Conservation (phyloP, 2,329 filamentous ascomycete genomes). For the Huntiella savannae region DNA sequence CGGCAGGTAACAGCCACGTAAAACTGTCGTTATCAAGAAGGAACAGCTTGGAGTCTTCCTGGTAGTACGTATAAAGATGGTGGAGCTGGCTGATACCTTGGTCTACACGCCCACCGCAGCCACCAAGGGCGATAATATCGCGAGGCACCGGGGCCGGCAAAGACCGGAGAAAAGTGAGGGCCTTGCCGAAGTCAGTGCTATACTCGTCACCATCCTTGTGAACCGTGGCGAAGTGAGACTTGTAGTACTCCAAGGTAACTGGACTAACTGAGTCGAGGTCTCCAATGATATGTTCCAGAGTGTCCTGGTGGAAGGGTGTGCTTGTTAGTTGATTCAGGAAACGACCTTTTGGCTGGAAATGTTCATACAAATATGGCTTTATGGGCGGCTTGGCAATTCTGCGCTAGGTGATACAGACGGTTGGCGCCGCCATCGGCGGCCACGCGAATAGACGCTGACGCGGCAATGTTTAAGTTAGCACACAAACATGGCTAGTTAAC, state of each 20-base stretch:
- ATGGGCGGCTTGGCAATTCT: slow-evolving; percentile 6
- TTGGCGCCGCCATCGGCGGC: slow-evolving; percentile 91
- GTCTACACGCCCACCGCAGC: slow-evolving; percentile 77
- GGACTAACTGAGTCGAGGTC: slow-evolving; percentile 71
- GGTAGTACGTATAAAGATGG: slow-evolving; percentile 52
- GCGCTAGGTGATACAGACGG: slow-evolving; percentile 33
- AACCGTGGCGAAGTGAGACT: slow-evolving; percentile 27
- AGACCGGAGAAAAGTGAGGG: slow-evolving; percentile 38
- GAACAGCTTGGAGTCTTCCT: slow-evolving; percentile 40
- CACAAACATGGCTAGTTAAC: not conserved
- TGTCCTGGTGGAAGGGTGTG: slow-evolving; percentile 21
- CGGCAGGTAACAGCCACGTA: slow-evolving; percentile 53
- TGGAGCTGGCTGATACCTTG: slow-evolving; percentile 81
- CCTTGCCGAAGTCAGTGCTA: slow-evolving; percentile 83
- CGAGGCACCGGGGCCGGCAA: slow-evolving; percentile 17
- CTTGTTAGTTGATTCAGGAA: not conserved
- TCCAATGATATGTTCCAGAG: slow-evolving; percentile 60
- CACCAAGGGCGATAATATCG: slow-evolving; percentile 66
- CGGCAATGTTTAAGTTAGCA: not conserved
- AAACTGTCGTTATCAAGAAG: slow-evolving; percentile 66
- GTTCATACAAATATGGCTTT: slow-evolving; percentile 5
- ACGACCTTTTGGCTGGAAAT: not conserved
- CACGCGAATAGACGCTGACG: slow-evolving; percentile 43
- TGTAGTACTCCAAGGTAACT: slow-evolving; percentile 45
- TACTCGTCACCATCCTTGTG: slow-evolving; percentile 63